Evolutionary conservation across 148 eudicot genomes (phyloP), one percentile per base, ranked within the genome.

Genomic region (Cornus suecica): DNA sequence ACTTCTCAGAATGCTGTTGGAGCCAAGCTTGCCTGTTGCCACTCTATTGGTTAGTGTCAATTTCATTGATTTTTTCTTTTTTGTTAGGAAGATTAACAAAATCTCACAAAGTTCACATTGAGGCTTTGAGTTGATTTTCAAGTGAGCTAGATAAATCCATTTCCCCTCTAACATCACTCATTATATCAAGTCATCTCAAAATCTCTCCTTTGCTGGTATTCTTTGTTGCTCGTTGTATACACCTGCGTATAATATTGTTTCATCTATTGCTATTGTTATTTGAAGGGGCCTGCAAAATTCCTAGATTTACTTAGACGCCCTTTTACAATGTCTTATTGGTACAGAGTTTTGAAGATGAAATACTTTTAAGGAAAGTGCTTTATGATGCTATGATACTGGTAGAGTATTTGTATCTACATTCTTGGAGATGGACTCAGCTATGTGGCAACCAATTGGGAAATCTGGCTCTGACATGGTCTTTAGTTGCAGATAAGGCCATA

Each of bases 1-100:
- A 78, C 94, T 93, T 79, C 86, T 93, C 75, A 90, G 74, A 77
- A 84, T 87, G 89, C 85, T 93, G 80, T 76, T 86, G 88, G 94
- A 86, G 83, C 90, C 88, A 75, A 84, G 70, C 74, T 79, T 89
- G 79, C 93, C 94, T 52, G 76, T 86, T 77, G 70, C 80, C 76
- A 77, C 84, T 30, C 80, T 88, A 60, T 70, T 91, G 94, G 98
- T 93, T 66, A 82, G 93, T 86, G 18, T 62, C 73, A 69, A 25
- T 11, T 48, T 48, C 42, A 37, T 37, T 37, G 16, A 20, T 74
- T 65, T 26, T 24, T n/a, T n/a, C n/a, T n/a, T 32, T 9, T 65
- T 45, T 31, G 25, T 65, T 45, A 14, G 62, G 2, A 8, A 5
- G 62, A 58, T 58, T 25, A 18, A 1, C 23, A 13, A 58, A 58